Evolutionary conservation across 495 filamentous ascomycete species (phyloP).

Genomic region (Trichoderma gamsii): DNA sequence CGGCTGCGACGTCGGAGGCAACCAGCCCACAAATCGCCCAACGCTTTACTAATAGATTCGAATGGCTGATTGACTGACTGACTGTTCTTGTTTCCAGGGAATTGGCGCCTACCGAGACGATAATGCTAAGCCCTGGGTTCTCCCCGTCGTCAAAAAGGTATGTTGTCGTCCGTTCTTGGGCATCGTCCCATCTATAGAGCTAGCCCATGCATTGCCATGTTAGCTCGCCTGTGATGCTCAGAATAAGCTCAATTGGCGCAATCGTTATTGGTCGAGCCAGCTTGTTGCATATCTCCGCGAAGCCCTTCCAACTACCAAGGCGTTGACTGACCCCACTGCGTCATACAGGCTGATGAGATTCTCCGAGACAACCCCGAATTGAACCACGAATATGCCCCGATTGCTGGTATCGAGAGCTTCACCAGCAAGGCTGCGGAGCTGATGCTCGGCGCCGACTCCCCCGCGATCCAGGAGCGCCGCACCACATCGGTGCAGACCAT

Average conservation of each 20-base stretch:
- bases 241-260: slow-evolving; percentile 14
- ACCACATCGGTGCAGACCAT: slow-evolving; percentile 72
- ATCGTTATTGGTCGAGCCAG: slow-evolving; percentile 15
- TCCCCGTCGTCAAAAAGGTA: slow-evolving; percentile 96
- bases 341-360: slow-evolving; percentile 72
- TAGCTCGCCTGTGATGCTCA: slow-evolving; percentile 13
- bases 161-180: slow-evolving; percentile 20
- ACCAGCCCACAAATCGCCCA: slow-evolving; percentile 15
- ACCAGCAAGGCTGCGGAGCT: slow-evolving; percentile 85
- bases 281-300: slow-evolving; percentile 9
- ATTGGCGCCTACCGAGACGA: slow-evolving; percentile 96
- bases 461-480: slow-evolving; percentile 78
- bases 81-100: slow-evolving; percentile 39
- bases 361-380: slow-evolving; percentile 79
- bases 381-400: slow-evolving; percentile 98
- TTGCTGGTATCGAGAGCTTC: slow-evolving; percentile 78
- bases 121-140: slow-evolving; percentile 95
- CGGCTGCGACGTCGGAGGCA: slow-evolving; percentile 16
- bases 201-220: slow-evolving; percentile 23
- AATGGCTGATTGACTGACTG: neutral
- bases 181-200: neutral
- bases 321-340: neutral
- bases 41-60: neutral
- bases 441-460: slow-evolving; percentile 72
- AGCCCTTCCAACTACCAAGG: neutral